phyloP scores from a whole-genome alignment of 2,329 filamentous ascomycete genomes.

The Microsporum audouinii region DNA sequence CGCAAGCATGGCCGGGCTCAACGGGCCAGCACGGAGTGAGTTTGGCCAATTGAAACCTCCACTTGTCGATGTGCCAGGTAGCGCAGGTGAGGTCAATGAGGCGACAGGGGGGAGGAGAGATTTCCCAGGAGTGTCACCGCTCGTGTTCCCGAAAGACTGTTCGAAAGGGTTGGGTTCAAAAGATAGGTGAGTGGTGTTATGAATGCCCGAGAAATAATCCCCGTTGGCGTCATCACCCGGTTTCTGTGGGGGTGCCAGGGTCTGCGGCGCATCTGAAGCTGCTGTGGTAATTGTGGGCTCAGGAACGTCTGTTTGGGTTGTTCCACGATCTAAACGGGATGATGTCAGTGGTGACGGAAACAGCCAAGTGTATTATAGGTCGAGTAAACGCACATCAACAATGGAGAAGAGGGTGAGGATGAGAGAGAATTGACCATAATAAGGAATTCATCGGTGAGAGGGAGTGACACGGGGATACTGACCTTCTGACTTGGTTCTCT shows the following conservation, averaged over 20 bases:
- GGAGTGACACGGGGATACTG: constrained; percentile 11
- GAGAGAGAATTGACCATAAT: background rate
- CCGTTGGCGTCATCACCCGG: constrained; percentile 31
- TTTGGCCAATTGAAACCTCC: constrained; percentile 67
- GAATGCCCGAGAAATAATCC: constrained; percentile 57
- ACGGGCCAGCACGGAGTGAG: constrained; percentile 77
- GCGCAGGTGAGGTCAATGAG: constrained; percentile 78
- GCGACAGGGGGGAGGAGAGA: constrained; percentile 79
- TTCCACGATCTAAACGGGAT: constrained; percentile 16
- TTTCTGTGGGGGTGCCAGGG: constrained; percentile 60
- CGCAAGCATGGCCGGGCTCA: constrained; percentile 95
- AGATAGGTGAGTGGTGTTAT: constrained; percentile 40
- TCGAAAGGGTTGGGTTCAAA: constrained; percentile 93
- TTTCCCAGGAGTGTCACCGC: constrained; percentile 68
- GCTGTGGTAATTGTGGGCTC: constrained; percentile 37
- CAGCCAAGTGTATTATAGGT: background rate
- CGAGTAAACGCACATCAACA: background rate
- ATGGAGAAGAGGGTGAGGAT: background rate
- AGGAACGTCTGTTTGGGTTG: constrained; percentile 16
- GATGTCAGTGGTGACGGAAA: background rate
- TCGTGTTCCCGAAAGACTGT: constrained; percentile 67
- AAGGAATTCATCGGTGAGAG: background rate
- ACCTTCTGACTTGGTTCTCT: constrained; percentile 31
- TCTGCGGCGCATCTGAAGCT: constrained; percentile 51
- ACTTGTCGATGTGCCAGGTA: constrained; percentile 61